Base-by-base conservation (phyloP, 2,329 filamentous ascomycete species). In the Stemphylium lycopersici region DNA sequence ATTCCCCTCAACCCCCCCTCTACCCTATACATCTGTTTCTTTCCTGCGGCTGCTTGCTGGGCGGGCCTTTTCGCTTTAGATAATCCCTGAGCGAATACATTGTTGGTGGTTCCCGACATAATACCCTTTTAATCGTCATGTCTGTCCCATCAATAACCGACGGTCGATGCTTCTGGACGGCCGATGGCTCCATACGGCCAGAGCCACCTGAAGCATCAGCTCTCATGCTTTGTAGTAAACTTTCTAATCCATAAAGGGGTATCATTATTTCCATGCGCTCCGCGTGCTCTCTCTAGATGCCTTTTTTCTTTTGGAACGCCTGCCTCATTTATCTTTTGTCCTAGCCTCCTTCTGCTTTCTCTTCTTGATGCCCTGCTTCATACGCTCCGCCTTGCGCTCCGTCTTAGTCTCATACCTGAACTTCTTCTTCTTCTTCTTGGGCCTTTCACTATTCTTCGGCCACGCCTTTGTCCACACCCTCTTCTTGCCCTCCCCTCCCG, bases 391-490 rank as follows among this genome's bases (percentile, higher is more conserved):
- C 70, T 84, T 90, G 69, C 95, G 84, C 66, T 97, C 93, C 29
- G 87, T 78, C 78, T 96, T 96, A 58, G 84, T 90, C 78, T 98
- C 91, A 75, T 99, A 99, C 59, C 91, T 86, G 72, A 98, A 98
- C 77, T 93, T 91, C 77, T 89, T 88, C 81, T 93, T 96, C 79
- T 90, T 93, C 79, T 89, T 91, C 77, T 91, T 93, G 18, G 80
- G 80, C 67, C 64, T 61, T 31, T 69, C 68, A 7, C 43, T 62
- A 13, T 46, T 62, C 61, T 81, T 85, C 56, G 76, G 76, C 54
- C 78, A 82, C 58, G 81, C 80, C 71, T 85, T 85, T 54, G 78
- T 81, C 78, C 79, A 80, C 49, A 71, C 68, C 41, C 74, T 68
- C 71, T 79, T 83, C 65, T 82, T 80, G 70, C 84, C 84, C 55